phyloP scores from a whole-genome alignment of 441 rosid species.

The Syzygium malaccense region DNA sequence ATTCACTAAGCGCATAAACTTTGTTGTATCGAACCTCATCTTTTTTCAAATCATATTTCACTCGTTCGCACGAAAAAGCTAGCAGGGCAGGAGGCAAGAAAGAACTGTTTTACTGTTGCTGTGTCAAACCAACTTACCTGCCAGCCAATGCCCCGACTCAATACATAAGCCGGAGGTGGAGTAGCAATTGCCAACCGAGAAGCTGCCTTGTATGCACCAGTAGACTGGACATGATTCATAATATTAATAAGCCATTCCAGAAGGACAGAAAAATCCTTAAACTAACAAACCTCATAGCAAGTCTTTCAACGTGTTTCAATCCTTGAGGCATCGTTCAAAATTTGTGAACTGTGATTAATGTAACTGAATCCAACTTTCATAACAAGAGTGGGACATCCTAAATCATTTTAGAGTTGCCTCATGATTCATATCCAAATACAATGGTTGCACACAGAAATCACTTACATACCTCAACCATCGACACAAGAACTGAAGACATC shows the following conservation, averaged over 20 bases:
- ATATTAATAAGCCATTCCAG: neutral
- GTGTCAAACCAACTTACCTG: constrained; percentile 35
- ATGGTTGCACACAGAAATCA: neutral
- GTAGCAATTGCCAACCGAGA: constrained; percentile 75
- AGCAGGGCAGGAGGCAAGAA: neutral
- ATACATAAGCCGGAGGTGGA: constrained; percentile 69
- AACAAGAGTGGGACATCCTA: neutral
- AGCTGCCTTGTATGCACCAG: constrained; percentile 72
- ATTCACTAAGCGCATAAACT: neutral
- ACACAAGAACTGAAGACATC: constrained; percentile 72
- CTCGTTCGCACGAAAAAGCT: neutral
- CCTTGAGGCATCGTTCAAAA: neutral
- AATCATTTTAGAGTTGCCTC: neutral
- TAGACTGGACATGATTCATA: constrained; percentile 36
- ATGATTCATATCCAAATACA: neutral
- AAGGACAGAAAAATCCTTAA: neutral
- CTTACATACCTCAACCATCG: constrained; percentile 57
- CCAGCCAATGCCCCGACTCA: constrained; percentile 78
- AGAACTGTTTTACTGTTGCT: neutral
- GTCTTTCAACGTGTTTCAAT: neutral
- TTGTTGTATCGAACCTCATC: neutral
- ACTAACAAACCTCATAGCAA: neutral
- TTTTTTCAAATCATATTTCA: neutral
- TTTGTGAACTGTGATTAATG: neutral
- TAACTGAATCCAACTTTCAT: neutral